phyloP scores from a whole-genome alignment of 805 yeast species.

The Groenewaldozyma salmanticensis region DNA sequence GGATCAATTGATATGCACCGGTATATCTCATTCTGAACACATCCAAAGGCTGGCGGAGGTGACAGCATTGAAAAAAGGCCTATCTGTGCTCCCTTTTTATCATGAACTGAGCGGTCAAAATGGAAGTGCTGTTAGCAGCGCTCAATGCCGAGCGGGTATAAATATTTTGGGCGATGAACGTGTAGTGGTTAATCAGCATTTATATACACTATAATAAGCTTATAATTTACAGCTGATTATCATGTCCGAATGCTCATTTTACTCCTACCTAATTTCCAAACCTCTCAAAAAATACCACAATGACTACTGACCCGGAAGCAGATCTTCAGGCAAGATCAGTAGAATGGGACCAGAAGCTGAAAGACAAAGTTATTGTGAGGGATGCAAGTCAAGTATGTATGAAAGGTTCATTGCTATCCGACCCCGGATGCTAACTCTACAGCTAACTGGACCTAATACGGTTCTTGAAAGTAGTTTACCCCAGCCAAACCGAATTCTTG shows the following conservation, averaged over 20 bases:
- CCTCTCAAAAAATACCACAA: too few relatives aligned
- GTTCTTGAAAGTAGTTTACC: conserved; percentile 14
- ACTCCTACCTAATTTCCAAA: too few relatives aligned
- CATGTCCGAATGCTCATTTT: too few relatives aligned
- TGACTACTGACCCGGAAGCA: neutral
- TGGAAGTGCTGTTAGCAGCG: too few relatives aligned
- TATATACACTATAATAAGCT: too few relatives aligned
- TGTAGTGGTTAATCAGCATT: too few relatives aligned
- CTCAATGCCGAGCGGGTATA: too few relatives aligned
- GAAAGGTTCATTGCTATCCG: neutral
- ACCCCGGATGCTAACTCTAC: neutral
- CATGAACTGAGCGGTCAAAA: too few relatives aligned
- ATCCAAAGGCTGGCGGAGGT: conserved; percentile 87
- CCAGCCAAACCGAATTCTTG: conserved; percentile 14
- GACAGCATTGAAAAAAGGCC: conserved; percentile 50
- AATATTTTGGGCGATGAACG: too few relatives aligned
- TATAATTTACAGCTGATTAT: too few relatives aligned
- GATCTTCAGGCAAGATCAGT: neutral
- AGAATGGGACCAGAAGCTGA: conserved; percentile 11
- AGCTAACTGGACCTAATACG: neutral
- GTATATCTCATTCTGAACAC: conserved; percentile 80
- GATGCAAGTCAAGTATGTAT: conserved; percentile 2
- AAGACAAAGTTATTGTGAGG: conserved; percentile 11
- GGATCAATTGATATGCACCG: conserved; percentile 74
- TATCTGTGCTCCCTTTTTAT: too few relatives aligned